phyloP scores from a whole-genome alignment of 306 rosid species.

The barrel medic (Medicago truncatula) region DNA sequence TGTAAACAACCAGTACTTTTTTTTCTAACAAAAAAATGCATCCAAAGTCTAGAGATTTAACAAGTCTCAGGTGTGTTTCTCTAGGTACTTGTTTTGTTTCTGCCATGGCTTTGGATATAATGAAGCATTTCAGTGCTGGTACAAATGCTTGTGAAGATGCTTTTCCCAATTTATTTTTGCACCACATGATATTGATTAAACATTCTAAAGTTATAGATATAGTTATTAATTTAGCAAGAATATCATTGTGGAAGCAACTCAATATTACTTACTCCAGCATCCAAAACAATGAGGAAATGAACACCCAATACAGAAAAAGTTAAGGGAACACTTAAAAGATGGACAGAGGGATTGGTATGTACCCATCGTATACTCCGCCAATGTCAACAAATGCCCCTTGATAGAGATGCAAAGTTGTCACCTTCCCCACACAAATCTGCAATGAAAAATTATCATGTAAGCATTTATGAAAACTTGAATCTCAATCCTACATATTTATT shows the following conservation, averaged over 20 bases:
- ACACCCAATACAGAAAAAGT: slow-evolving; percentile 27
- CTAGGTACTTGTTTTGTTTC: slow-evolving; percentile 14
- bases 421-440: slow-evolving; percentile 92
- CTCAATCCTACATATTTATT: not conserved
- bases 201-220: slow-evolving; percentile 28
- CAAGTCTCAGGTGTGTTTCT: slow-evolving; percentile 9
- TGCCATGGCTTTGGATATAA: slow-evolving; percentile 20
- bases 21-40: slow-evolving; percentile 23
- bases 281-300: slow-evolving; percentile 34
- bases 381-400: slow-evolving; percentile 99
- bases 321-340: slow-evolving; percentile 23
- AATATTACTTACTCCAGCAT: slow-evolving; percentile 26
- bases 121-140: slow-evolving; percentile 31
- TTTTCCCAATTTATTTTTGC: slow-evolving; percentile 23
- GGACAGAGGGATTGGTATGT: slow-evolving; percentile 38
- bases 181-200: not conserved
- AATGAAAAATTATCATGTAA: slow-evolving; percentile 32
- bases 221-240: slow-evolving; percentile 27
- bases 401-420: slow-evolving; percentile 83
- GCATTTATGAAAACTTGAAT: slow-evolving; percentile 24
- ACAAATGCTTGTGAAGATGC: slow-evolving; percentile 19
- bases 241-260: slow-evolving; percentile 31
- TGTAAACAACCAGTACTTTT: slow-evolving; percentile 24
- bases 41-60: slow-evolving; percentile 20
- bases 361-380: slow-evolving; percentile 98